Evolutionary conservation across 208 protist species (phyloP), one percentile per base, ranked within the genome.

Genomic region (Angomonas deanei): DNA sequence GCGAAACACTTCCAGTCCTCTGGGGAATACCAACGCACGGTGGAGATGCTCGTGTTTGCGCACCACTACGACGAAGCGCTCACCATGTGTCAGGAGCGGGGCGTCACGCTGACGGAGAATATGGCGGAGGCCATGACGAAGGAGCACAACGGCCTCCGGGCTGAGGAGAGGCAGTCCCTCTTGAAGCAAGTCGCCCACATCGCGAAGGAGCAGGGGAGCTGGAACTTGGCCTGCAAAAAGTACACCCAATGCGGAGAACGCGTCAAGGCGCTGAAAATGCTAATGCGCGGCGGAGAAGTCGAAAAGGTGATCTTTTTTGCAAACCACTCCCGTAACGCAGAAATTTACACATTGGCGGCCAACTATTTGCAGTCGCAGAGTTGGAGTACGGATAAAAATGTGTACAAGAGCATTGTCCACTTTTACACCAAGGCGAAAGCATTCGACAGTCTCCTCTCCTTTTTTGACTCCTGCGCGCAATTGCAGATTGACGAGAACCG

Each of bases 301-400:
- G 88, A 97, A 48, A 98, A 98, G 76, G 97, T 99, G 58, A 96
- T 98, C 63, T 98, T 97, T 78, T 98, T 98, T 72, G 96, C 97
- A 0, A 96, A 94, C 66, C 92, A 98, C 72, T 97, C 94, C 11
- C 85, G 94, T 33, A 89, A 93, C 58, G 61, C 72, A 1, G 92
- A 98, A 61, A 97, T 99, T 46, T 99, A 97, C 74, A 97, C 97
- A 11, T 72, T 98, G 24, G 96, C 97, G 0, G 97, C 87, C 6
- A 98, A 99, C 80, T 98, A 97, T 66, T 76, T 99, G 49, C 97
- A 99, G 76, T 97, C 82, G 15, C 83, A 97, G 38, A 94, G 93
- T 72, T 98, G 94, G 94, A 83, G 90, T 52, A 80, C 74, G 6
- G 78, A 98, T 53, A 46, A 91, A 17, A 93, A 96, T 66, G 94